Percentiles rank a stretch among this genome's conserved stretches.
Evolutionary conservation across 2,329 filamentous ascomycete species (phyloP).

Genomic region (Aulographum hederae): DNA sequence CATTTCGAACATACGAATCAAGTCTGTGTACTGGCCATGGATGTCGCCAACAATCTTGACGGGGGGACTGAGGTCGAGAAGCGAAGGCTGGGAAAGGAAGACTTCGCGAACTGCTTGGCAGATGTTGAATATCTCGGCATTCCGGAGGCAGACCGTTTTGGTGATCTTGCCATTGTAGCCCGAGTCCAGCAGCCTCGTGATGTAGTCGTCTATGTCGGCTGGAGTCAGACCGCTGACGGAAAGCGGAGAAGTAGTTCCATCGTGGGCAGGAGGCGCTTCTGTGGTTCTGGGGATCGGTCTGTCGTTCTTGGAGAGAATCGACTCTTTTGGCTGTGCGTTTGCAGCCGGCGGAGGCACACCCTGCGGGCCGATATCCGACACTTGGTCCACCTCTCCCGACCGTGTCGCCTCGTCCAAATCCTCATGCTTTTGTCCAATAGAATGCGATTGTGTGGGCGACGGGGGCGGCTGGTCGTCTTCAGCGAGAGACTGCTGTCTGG

Average conservation of each 20-base stretch:
- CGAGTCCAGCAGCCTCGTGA: constrained; percentile 81
- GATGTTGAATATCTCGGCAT: constrained; percentile 89
- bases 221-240: constrained; percentile 83
- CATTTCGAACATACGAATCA: constrained; percentile 97
- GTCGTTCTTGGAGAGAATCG: constrained; percentile 73
- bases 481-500: constrained; percentile 13
- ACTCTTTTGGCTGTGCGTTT: constrained; percentile 56
- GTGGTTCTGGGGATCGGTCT: constrained; percentile 46
- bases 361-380: constrained; percentile 75
- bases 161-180: constrained; percentile 94
- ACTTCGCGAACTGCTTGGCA: constrained; percentile 78
- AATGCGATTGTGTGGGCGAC: constrained; percentile 69
- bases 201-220: constrained; percentile 92
- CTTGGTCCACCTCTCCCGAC: constrained; percentile 80
- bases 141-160: constrained; percentile 92
- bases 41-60: constrained; percentile 98
- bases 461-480: constrained; percentile 40
- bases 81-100: constrained; percentile 76
- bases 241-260: constrained; percentile 39
- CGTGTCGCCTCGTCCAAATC: constrained; percentile 67
- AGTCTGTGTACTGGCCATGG: constrained; percentile 88
- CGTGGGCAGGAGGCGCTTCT: constrained; percentile 27
- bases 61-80: constrained; percentile 80
- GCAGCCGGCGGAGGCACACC: constrained; percentile 36
- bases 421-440: constrained; percentile 53